phyloP scores from a whole-genome alignment of 345 rosid species.

The Euphorbia lathyris region DNA sequence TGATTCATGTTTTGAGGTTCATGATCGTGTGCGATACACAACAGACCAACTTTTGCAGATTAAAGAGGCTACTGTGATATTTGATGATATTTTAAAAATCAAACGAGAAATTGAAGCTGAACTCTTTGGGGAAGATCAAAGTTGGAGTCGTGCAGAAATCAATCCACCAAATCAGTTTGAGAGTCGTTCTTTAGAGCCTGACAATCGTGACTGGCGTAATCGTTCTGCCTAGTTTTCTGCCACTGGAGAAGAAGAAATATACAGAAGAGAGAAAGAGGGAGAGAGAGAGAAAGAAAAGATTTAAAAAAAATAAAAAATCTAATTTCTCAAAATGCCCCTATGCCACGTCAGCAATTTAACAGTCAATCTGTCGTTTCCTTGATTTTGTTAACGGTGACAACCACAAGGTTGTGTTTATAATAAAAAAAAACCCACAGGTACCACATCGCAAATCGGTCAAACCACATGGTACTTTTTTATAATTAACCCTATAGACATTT shows the following conservation, averaged over 20 bases:
- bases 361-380: too few species aligned
- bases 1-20: constrained; percentile 57
- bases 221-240: constrained; percentile 56
- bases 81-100: constrained; percentile 63
- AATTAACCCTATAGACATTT: too few species aligned
- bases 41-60: constrained; percentile 71
- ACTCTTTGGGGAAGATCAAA: constrained; percentile 71
- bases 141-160: constrained; percentile 60
- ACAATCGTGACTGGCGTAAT: constrained; percentile 88
- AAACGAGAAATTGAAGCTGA: constrained; percentile 66
- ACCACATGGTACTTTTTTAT: too few species aligned
- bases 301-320: too few species aligned
- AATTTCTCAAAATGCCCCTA: too few species aligned
- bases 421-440: too few species aligned
- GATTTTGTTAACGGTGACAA: too few species aligned
- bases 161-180: constrained; percentile 44
- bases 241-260: constrained; percentile 76
- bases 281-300: too few species aligned
- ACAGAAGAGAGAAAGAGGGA: too few species aligned
- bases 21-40: constrained; percentile 58
- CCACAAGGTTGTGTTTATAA: too few species aligned
- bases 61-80: constrained; percentile 49
- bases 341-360: too few species aligned
- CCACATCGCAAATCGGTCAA: too few species aligned
- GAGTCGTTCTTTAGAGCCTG: constrained; percentile 69